Evolutionary conservation across 2,329 filamentous ascomycete genomes (phyloP), one percentile per base, ranked within the genome.

Genomic region (Penicillium occitanis): DNA sequence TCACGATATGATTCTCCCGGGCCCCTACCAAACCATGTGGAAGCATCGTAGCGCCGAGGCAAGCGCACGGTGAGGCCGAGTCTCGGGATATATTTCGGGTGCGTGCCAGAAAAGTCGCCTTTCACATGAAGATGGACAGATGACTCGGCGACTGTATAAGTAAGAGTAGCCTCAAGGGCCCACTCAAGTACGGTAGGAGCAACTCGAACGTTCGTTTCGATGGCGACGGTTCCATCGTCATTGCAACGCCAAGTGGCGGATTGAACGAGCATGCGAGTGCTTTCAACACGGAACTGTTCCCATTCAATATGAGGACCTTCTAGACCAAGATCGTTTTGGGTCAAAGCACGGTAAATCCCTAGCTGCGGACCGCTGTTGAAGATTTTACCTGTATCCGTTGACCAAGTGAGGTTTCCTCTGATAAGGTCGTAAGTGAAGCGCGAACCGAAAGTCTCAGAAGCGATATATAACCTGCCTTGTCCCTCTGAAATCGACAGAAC

Each of bases 311-410:
- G 69, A 25, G 70, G 68, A 3, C 84, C 80, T 11, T 73, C 71
- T 30, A 68, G 70, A 8, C 73, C 68, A 17, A 70, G 63, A 51
- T 76, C 74, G 63, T 76, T 76, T 63, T 76, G 73, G 11, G 74
- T 76, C n/a, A 73, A 72, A 14, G 74, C 69, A 33, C 74, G 74
- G 83, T 87, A 90, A 76, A 90, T 86, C 5, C 40, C 74, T 68
- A 62, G 74, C 73, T 48, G 75, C 72, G 19, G 76, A 72, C 2
- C 72, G 40, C 70, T 44, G 22, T 66, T 69, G 70, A 61, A 61
- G 1, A 61, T 48, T 46, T 33, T 61, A 4, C 85, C 84, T 84
- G 73, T 72, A 75, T 66, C 75, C 72, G 22, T 71, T 68, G 35
- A 69, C 57, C 44, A 50, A 22, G n/a, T 40, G 2, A 50, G 46